A percentile compares a stretch with the other conserved stretches of the same genome.
Evolutionary conservation across 2,329 filamentous ascomycete species (phyloP).

Genomic region (Alternaria gaisen): DNA sequence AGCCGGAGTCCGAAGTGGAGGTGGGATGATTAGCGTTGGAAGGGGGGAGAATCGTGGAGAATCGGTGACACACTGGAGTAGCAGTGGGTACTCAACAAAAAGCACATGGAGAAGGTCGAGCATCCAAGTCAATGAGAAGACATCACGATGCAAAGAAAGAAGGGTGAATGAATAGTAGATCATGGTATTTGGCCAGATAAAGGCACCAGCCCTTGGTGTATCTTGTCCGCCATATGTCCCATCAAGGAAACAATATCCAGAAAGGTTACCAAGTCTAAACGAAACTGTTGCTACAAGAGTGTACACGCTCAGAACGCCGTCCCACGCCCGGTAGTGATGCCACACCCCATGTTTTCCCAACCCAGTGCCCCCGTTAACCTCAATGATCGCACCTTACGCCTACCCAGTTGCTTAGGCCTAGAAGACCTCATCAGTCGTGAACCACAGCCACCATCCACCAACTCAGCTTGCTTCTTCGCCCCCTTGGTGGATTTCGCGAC

Average conservation of each 20-base stretch:
- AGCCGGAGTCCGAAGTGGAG: constrained; percentile 10
- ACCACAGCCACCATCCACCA: constrained; percentile 31
- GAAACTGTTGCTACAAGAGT: constrained; percentile 33
- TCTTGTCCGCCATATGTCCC: constrained; percentile 35
- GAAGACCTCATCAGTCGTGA: constrained; percentile 41
- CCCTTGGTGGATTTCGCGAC: constrained; percentile 36
- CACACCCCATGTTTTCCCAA: constrained; percentile 26
- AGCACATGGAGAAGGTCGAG: neutral
- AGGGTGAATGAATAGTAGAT: constrained; percentile 23
- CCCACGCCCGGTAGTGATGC: constrained; percentile 30
- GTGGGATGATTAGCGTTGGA: constrained; percentile 13
- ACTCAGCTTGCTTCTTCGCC: constrained; percentile 33
- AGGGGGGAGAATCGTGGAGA: constrained; percentile 18
- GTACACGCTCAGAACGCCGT: constrained; percentile 35
- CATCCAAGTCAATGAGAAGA: neutral
- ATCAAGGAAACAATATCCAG: constrained; percentile 28
- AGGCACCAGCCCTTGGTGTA: constrained; percentile 49
- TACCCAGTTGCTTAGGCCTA: constrained; percentile 38
- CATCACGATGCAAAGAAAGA: constrained; percentile 12
- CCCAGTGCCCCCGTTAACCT: constrained; percentile 24
- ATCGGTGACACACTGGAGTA: constrained; percentile 10
- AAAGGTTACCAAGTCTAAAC: constrained; percentile 25
- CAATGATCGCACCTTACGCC: constrained; percentile 41
- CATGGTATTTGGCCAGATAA: constrained; percentile 41
- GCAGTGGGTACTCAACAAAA: constrained; percentile 4